Evolutionary conservation across 2,329 filamentous ascomycete genomes (phyloP).

Genomic region (Teratosphaeria nubilosa): DNA sequence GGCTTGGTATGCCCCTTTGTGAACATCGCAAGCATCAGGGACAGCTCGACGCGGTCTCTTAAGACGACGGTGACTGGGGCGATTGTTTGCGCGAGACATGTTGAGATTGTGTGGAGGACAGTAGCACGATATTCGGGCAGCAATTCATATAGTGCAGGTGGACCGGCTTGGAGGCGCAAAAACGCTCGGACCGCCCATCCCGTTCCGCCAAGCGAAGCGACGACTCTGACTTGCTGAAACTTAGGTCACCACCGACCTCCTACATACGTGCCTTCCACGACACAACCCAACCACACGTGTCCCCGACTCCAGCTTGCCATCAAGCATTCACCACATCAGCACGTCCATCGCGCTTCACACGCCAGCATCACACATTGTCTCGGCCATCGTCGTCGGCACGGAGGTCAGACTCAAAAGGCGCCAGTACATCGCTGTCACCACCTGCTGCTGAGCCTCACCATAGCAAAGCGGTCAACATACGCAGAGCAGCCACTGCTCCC

Average conservation of each 20-base stretch:
- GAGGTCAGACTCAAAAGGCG: not conserved
- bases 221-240: not conserved
- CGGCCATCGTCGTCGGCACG: not conserved
- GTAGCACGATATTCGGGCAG: not conserved
- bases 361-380: not conserved
- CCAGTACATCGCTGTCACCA: not conserved
- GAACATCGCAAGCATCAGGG: not conserved
- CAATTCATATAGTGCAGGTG: not conserved
- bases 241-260: not conserved
- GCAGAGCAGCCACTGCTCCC: not conserved
- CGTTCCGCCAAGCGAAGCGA: not conserved
- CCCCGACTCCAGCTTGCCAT: not conserved
- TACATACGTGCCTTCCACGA: not conserved
- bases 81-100: not conserved
- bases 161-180: not conserved
- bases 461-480: not conserved
- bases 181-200: not conserved
- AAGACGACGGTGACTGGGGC: not conserved
- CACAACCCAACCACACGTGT: not conserved
- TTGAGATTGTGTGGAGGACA: not conserved
- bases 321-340: not conserved
- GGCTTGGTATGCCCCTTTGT: not conserved
- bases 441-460: not conserved
- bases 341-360: not conserved
- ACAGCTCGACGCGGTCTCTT: not conserved